Base-by-base conservation (phyloP, 139 green algal species). In the Zygnema cylindricum region DNA sequence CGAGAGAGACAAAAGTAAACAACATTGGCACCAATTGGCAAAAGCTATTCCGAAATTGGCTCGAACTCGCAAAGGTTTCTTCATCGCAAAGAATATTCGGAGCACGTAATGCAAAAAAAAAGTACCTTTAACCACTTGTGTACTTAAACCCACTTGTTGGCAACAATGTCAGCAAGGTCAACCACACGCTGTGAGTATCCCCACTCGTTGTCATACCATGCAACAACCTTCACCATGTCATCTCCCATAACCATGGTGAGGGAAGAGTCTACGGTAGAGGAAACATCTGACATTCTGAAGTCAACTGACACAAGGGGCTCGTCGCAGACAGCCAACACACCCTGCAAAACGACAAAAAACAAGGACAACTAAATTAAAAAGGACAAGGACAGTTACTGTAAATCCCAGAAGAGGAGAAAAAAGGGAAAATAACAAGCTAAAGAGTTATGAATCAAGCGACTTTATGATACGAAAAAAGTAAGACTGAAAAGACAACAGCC, bases 211-310 rank as follows among this genome's bases (percentile, higher is more conserved):
- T 93, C 90, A 84, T 93, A 93, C 90, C 90, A 93, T 32, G 90
- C 90, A 2, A 93, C 90, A 39, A 93, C 87, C 92, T 95, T 95
- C 69, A 95, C 88, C 84, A 94, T 93, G 87, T 95, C 93, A 38
- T 95, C 93, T 77, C 93, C 93, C 92, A 95, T 94, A 41, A 95
- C 93, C 93, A 95, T 95, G 54, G 93, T 95, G 63, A 95, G 85
- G 33, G 92, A 91, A 42, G 92, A 79, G 88, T 95, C 93, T 36
- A 95, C 88, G 33, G 93, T 94, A 54, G 92, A 93, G 55, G 93
- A 95, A 22, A 93, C 90, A 84, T 95, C 93, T 32, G 87, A 86
- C 87, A 89, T 93, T 43, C 90, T 79, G 92, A 94, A 95, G 71
- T 95, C 93, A 30, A 93, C 78, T 39, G 93, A 95, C 40, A 95